Percentiles rank a stretch among this genome's conserved stretches.
Conservation (phyloP, 1,284 basidiomycete genomes). For the Moesziomyces sp. region DNA sequence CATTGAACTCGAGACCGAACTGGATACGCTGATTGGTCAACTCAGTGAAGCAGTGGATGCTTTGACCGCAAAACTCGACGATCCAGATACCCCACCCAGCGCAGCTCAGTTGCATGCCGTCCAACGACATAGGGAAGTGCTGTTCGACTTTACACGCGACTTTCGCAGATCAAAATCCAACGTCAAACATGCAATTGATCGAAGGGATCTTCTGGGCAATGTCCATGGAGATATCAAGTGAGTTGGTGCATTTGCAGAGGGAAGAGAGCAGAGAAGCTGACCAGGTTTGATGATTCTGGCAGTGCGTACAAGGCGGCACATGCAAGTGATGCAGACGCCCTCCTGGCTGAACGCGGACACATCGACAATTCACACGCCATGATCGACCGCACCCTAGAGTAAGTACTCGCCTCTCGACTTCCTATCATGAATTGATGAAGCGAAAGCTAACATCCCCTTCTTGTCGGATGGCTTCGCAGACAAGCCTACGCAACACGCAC, state of each 20-base stretch:
- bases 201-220: conserved; percentile 86
- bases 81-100: conserved; percentile 79
- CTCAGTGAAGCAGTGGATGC: conserved; percentile 48
- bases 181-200: conserved; percentile 82
- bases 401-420: conserved; percentile 9
- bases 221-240: conserved; percentile 95
- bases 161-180: conserved; percentile 55
- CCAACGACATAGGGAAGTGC: conserved; percentile 87
- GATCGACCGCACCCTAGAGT: conserved; percentile 93
- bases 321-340: conserved; percentile 83
- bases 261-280: not conserved
- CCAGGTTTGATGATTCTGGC: not conserved
- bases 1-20: conserved; percentile 76
- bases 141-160: conserved; percentile 86
- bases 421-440: not conserved
- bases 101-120: conserved; percentile 87
- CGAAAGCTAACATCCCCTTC: too few species aligned
- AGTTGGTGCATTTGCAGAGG: conserved; percentile 57
- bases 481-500: conserved; percentile 98
- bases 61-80: conserved; percentile 77
- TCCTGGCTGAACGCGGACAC: conserved; percentile 84
- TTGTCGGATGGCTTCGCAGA: conserved; percentile 69
- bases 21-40: conserved; percentile 81
- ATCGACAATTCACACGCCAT: conserved; percentile 94
- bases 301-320: conserved; percentile 77